Conservation (phyloP, 805 yeast genomes). For the Yarrowia sp. region DNA sequence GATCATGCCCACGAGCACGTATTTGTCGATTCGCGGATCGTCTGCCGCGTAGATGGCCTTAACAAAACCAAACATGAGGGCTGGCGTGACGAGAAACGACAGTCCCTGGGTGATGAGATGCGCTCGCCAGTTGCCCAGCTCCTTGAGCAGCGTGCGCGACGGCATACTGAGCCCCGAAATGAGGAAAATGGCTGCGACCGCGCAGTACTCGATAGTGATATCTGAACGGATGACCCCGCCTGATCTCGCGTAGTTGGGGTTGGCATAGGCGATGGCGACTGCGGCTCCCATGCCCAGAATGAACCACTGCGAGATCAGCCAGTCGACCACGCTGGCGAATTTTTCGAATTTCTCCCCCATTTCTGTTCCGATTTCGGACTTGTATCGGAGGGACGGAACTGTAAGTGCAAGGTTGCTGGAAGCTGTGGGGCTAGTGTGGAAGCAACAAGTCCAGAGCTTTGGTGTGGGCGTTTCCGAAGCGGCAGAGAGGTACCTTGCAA, state of each 20-base stretch:
- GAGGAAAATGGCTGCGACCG: slow-evolving; percentile 80
- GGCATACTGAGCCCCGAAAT: slow-evolving; percentile 79
- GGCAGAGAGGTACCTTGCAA: not conserved
- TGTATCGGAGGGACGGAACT: not conserved
- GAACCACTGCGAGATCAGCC: slow-evolving; percentile 60
- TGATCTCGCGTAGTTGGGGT: slow-evolving; percentile 79
- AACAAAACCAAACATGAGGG: slow-evolving; percentile 71
- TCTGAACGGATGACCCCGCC: slow-evolving; percentile 75
- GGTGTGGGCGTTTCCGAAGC: no score
- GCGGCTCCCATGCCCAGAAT: slow-evolving; percentile 67
- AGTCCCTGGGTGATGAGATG: slow-evolving; percentile 66
- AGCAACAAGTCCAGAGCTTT: no score
- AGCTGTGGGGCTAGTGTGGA: no score
- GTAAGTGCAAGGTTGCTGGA: no score
- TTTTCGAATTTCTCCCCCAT: not conserved
- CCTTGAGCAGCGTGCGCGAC: slow-evolving; percentile 57
- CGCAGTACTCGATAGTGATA: slow-evolving; percentile 78
- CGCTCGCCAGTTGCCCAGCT: slow-evolving; percentile 76
- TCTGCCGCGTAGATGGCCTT: slow-evolving; percentile 60
- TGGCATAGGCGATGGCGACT: slow-evolving; percentile 70
- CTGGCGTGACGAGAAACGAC: slow-evolving; percentile 68
- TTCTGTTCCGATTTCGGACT: not conserved
- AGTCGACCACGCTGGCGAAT: not conserved
- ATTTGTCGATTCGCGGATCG: slow-evolving; percentile 59
- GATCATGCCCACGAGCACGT: slow-evolving; percentile 78